Evolutionary conservation across 2,329 filamentous ascomycete genomes (phyloP), one percentile per base, ranked within the genome.

Genomic region (Aspergillus sp.): DNA sequence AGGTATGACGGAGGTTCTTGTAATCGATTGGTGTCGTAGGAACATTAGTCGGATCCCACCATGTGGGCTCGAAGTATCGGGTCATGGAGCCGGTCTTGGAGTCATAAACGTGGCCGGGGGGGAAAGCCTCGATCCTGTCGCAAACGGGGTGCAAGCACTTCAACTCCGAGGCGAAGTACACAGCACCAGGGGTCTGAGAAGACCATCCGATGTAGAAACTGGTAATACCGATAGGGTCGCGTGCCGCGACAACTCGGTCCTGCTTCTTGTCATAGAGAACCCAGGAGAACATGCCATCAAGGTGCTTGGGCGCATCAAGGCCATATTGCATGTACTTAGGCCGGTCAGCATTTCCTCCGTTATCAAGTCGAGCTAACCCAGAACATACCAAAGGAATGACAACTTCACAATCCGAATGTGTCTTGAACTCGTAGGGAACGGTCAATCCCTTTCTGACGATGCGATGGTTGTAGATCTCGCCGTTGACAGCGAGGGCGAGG

Each of bases 281-380:
- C 75, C 94, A 98, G 13, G 91, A 96, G 81, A 98, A 98, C 93
- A 98, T 98, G 76, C 93, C 93, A 69, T 98, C 93, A 59, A 98
- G 83, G 72, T 89, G 79, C 73, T 91, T 93, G 53, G 93, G 90
- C 49, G 91, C 89, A 64, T 97, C 90, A 59, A 94, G 79, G 63
- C 84, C 93, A 80, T 94, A 82, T 73, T 97, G 84, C 75, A 90
- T 81, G 69, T 98, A 98, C 88, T 95, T 39, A 51, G 27, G 7
- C 15, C 20, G 27, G 49, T 64, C 46, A 65, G 55, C 50, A 23
- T 49, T 44, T 45, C 22, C 10, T 17, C 35, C 19, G n/a, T n/a
- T 7, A 43, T 22, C 37, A 7, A 6, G 15, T 32, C 30, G 17
- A 7, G 13, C 32, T 15, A 20, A 27, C 19, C 45, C 32, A 33